These are phyloP conservation scores for Geotrichum restrictum DNA, from an alignment of 1,139 yeast species.

Conservation along the genomic window DNA sequence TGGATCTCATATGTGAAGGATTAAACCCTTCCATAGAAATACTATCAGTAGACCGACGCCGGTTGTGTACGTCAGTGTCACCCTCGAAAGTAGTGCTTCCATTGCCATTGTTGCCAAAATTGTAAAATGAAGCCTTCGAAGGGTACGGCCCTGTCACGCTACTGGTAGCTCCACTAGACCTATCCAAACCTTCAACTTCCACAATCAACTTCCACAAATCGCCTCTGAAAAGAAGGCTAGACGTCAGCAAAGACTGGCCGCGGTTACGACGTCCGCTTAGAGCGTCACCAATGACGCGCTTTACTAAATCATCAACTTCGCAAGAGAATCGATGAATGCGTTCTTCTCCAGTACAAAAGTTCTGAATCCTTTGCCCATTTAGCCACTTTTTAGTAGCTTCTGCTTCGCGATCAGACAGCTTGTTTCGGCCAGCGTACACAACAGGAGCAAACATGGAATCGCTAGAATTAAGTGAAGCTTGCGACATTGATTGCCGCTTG, in stretches of 20 bases:
- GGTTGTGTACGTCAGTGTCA: slow-evolving; percentile 14
- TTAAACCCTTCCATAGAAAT: slow-evolving; percentile 16
- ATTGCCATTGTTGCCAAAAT: background rate
- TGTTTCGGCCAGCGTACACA: slow-evolving; percentile 34
- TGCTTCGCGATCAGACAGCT: slow-evolving; percentile 39
- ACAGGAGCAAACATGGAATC: slow-evolving; percentile 36
- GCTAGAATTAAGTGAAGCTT: slow-evolving; percentile 15
- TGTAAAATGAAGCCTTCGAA: slow-evolving; percentile 8
- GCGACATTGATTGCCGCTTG: slow-evolving; percentile 34
- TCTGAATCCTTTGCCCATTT: slow-evolving; percentile 36
- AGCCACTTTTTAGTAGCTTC: slow-evolving; percentile 37
- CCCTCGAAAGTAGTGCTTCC: slow-evolving; percentile 7
- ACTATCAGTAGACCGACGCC: slow-evolving; percentile 20
- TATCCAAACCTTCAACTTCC: slow-evolving; percentile 30
- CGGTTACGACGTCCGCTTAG: slow-evolving; percentile 27
- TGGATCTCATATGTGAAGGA: slow-evolving; percentile 10
- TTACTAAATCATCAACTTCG: slow-evolving; percentile 37
- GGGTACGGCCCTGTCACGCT: slow-evolving; percentile 2
- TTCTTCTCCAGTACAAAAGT: slow-evolving; percentile 40
- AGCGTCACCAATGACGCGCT: slow-evolving; percentile 36
- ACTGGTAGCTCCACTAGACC: slow-evolving; percentile 12
- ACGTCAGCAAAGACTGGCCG: slow-evolving; percentile 32
- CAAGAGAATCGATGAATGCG: slow-evolving; percentile 38
- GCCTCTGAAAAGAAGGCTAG: slow-evolving; percentile 29
- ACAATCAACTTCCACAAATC: slow-evolving; percentile 33